phyloP scores from a whole-genome alignment of 306 rosid genomes.

The Trifolium pratense region DNA sequence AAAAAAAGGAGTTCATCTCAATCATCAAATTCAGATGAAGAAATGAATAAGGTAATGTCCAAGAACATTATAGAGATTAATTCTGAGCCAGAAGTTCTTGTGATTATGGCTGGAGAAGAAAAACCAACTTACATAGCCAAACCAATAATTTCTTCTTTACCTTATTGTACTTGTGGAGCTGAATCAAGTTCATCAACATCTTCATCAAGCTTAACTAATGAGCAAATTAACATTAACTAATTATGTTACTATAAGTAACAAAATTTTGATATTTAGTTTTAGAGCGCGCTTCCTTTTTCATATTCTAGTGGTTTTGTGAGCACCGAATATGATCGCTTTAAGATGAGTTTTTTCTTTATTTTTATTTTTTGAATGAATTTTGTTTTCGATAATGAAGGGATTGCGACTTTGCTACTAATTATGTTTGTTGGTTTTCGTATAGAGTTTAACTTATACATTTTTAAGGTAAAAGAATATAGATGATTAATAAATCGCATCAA shows the following conservation, averaged over 20 bases:
- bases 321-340: constrained; percentile 41
- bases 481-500: no score
- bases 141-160: constrained; percentile 37
- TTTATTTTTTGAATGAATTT: background rate
- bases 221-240: constrained; percentile 9
- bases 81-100: constrained; percentile 48
- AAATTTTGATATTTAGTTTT: constrained; percentile 36
- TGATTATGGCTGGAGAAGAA: constrained; percentile 53
- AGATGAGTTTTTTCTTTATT: constrained; percentile 32
- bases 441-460: no score
- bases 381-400: constrained; percentile 26
- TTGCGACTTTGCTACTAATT: constrained; percentile 26
- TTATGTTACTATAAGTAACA: constrained; percentile 4
- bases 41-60: constrained; percentile 45
- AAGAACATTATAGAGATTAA: constrained; percentile 9
- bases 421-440: background rate
- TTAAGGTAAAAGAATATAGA: no score
- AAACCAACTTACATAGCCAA: constrained; percentile 51
- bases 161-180: constrained; percentile 42
- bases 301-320: constrained; percentile 52
- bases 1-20: constrained; percentile 44
- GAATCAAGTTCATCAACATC: constrained; percentile 2
- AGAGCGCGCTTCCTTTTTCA: constrained; percentile 9
- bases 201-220: constrained; percentile 24
- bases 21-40: constrained; percentile 37